phyloP scores from a whole-genome alignment of 768 basidiomycete species.

The Pisolithus albus region DNA sequence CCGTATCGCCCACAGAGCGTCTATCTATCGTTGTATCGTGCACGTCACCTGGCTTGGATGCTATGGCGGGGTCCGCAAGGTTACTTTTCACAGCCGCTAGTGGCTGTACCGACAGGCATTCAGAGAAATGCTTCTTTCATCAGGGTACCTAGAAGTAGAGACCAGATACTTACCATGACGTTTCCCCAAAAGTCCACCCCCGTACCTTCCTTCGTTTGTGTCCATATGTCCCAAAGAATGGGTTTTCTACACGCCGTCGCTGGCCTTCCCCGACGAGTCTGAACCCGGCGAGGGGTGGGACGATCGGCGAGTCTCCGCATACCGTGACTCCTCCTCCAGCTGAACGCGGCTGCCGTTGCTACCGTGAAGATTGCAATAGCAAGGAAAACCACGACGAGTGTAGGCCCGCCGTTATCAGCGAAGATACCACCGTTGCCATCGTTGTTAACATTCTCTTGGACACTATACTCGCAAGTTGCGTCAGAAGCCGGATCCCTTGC shows the following conservation, averaged over 20 bases:
- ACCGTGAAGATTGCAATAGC: conserved; percentile 49
- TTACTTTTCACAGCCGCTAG: no score
- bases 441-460: not conserved
- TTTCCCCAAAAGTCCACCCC: conserved; percentile 30
- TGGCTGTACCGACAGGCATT: conserved; percentile 13
- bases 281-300: not conserved
- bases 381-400: conserved; percentile 53
- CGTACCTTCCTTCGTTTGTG: not conserved
- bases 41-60: not conserved
- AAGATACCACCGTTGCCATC: conserved; percentile 11
- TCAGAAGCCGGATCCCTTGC: conserved; percentile 4
- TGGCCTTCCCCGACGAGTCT: not conserved
- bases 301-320: conserved; percentile 11
- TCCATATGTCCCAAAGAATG: conserved; percentile 41
- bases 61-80: no score
- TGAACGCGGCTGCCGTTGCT: conserved; percentile 43
- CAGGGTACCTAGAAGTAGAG: no score
- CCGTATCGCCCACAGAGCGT: not conserved
- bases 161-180: conserved; percentile 32
- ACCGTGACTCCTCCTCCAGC: conserved; percentile 34
- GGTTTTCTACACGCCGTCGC: conserved; percentile 27
- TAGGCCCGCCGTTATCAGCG: conserved; percentile 38
- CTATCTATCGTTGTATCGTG: not conserved
- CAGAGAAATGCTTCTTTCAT: no score
- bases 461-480: not conserved